These are phyloP conservation scores for Trichoderma cornu-damae DNA, from an alignment of 2,329 filamentous ascomycete species.

Conservation along the genomic window DNA sequence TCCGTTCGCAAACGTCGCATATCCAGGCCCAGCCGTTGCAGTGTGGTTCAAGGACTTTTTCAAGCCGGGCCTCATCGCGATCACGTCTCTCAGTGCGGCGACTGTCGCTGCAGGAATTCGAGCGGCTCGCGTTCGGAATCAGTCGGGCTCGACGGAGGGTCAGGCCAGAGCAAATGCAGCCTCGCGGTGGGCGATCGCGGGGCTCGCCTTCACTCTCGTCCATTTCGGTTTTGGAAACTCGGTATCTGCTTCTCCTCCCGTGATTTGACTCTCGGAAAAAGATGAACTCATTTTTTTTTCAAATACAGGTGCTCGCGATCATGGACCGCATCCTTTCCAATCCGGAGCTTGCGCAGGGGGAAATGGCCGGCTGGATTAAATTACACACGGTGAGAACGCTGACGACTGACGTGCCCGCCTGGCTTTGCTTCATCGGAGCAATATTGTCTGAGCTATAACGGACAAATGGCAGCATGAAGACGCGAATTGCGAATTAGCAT, in stretches of 20 bases:
- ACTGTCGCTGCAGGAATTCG: constrained; percentile 15
- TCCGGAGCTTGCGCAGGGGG: constrained; percentile 14
- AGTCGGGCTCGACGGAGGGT: background rate
- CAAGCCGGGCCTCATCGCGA: constrained; percentile 20
- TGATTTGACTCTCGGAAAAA: too few species aligned
- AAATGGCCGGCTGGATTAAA: constrained; percentile 16
- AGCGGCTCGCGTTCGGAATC: background rate
- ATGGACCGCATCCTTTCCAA: constrained; percentile 11
- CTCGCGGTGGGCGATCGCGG: constrained; percentile 9
- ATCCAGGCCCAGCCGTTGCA: constrained; percentile 20
- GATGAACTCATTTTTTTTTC: background rate
- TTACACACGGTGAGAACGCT: constrained; percentile 14
- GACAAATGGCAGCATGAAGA: background rate
- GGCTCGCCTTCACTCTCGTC: constrained; percentile 10
- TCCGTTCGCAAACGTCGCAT: constrained; percentile 14
- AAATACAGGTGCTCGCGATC: constrained; percentile 3
- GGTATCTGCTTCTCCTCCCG: too few species aligned
- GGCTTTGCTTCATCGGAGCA: constrained; percentile 12
- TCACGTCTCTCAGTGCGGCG: constrained; percentile 18
- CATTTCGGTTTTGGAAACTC: constrained; percentile 16
- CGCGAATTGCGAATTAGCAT: too few species aligned
- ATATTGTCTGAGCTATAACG: background rate
- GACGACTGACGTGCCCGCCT: constrained; percentile 17
- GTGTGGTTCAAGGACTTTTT: constrained; percentile 21
- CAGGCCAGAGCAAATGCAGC: constrained; percentile 4